Percentiles rank a stretch among this genome's conserved stretches.
Conservation (phyloP, 768 basidiomycete genomes). For the Xerocomellus dryophilus region DNA sequence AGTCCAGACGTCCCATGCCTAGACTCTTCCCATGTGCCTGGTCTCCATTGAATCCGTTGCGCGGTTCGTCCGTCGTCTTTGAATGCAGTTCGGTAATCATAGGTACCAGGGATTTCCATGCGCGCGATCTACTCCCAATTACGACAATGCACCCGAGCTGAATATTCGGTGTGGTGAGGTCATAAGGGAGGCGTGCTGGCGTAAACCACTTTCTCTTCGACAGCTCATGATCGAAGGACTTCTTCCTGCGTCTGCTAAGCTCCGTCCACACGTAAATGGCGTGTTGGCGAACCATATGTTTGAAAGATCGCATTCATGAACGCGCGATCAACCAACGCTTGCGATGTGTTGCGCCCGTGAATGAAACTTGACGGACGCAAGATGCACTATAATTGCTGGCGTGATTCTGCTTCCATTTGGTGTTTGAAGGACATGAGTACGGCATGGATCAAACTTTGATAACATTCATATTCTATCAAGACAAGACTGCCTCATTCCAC, state of each 20-base stretch:
- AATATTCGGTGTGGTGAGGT: background rate
- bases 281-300: constrained; percentile 1
- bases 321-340: background rate
- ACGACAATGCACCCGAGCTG: background rate
- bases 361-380: background rate
- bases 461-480: background rate
- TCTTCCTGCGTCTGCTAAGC: constrained; percentile 1
- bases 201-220: background rate
- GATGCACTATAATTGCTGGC: background rate
- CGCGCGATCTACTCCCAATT: constrained; percentile 10
- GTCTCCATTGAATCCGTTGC: background rate
- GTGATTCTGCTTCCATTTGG: background rate
- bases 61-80: background rate
- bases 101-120: background rate
- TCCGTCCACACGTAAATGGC: constrained; percentile 17
- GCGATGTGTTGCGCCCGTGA: background rate
- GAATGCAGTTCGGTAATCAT: background rate
- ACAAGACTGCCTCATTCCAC: constrained; percentile 31
- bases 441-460: constrained; percentile 2
- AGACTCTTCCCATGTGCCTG: background rate
- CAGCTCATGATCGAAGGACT: background rate
- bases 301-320: background rate
- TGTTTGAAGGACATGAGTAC: background rate
- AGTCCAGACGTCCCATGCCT: background rate
- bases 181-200: background rate